Evolutionary conservation across 2,329 filamentous ascomycete species (phyloP).

Genomic region (Plectosphaerella plurivora): DNA sequence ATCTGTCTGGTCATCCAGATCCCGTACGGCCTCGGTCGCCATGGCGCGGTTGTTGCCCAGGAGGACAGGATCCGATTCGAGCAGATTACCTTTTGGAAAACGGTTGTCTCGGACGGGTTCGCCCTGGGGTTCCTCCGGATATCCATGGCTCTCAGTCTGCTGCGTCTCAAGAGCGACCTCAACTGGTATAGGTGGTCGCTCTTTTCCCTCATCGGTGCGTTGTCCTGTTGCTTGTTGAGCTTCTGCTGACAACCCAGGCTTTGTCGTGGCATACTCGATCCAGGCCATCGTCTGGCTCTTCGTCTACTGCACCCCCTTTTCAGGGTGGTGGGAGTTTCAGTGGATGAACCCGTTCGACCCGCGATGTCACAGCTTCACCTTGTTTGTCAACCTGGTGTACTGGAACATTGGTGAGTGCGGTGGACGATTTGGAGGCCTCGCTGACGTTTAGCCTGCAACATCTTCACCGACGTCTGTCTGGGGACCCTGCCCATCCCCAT

Average conservation of each 20-base stretch:
- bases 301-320: constrained; percentile 17
- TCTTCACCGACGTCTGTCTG: constrained; percentile 22
- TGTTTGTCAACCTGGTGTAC: constrained; percentile 14
- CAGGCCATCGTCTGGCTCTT: constrained; percentile 16
- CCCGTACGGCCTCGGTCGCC: constrained; percentile 15
- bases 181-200: constrained; percentile 17
- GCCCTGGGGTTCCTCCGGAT: constrained; percentile 16
- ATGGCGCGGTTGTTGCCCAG: constrained; percentile 7
- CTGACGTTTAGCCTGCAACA: constrained; percentile 18
- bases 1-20: constrained; percentile 16
- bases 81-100: constrained; percentile 16
- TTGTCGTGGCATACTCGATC: constrained; percentile 14
- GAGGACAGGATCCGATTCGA: constrained; percentile 12
- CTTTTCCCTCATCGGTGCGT: constrained; percentile 14
- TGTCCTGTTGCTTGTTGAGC: neutral
- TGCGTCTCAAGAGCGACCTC: constrained; percentile 14
- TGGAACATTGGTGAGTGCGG: constrained; percentile 15
- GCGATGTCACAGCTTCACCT: constrained; percentile 12
- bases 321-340: constrained; percentile 19
- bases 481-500: constrained; percentile 22
- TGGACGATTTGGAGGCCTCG: neutral
- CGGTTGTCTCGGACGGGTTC: constrained; percentile 15
- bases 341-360: constrained; percentile 17
- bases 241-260: constrained; percentile 3
- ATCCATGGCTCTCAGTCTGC: constrained; percentile 14